phyloP scores from a whole-genome alignment of 148 eudicot species.

The Silene conica region DNA sequence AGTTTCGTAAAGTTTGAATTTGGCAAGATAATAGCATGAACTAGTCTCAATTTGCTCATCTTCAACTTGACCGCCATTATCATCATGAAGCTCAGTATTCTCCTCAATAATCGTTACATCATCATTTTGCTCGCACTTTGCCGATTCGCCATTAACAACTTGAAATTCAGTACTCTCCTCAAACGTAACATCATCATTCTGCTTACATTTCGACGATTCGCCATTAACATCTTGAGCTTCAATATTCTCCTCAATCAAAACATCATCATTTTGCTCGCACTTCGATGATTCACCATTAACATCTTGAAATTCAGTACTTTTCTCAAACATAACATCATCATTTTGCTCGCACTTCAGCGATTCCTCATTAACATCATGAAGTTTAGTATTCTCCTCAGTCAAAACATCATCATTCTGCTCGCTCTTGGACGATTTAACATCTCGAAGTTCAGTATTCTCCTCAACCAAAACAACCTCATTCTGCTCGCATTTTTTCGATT shows the following conservation, averaged over 20 bases:
- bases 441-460: too few relatives aligned
- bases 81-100: background rate
- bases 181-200: too few relatives aligned
- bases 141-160: background rate
- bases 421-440: background rate
- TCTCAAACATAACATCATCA: too few relatives aligned
- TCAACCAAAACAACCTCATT: too few relatives aligned
- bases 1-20: constrained; percentile 88
- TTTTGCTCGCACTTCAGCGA: too few relatives aligned
- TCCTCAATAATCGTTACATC: background rate
- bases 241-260: background rate
- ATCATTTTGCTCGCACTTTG: background rate
- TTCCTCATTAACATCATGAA: background rate
- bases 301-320: too few relatives aligned
- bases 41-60: constrained; percentile 30
- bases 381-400: background rate
- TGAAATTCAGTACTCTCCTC: too few relatives aligned
- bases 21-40: constrained; percentile 41
- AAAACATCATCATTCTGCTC: background rate
- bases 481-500: too few relatives aligned
- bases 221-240: background rate
- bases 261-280: background rate
- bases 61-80: constrained; percentile 9
- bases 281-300: background rate
- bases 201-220: background rate